These are phyloP conservation scores for Berkeleyomyces basicola DNA, from an alignment of 2,329 filamentous ascomycete genomes.

Conservation along the genomic window DNA sequence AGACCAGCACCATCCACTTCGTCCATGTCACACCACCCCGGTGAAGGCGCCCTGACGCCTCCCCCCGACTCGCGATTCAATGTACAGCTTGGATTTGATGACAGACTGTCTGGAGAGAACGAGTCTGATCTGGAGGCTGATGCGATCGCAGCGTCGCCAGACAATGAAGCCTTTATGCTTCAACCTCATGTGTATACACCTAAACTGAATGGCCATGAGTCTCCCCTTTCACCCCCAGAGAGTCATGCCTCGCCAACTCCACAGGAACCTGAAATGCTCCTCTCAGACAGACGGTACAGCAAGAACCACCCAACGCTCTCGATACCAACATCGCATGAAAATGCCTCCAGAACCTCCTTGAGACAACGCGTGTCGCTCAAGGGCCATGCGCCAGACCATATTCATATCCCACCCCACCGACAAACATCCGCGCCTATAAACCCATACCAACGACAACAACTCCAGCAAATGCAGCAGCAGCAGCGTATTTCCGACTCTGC, in stretches of 20 bases:
- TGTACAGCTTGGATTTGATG: slow-evolving; percentile 7
- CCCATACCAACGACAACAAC: slow-evolving; percentile 16
- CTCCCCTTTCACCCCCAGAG: slow-evolving; percentile 32
- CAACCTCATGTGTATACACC: slow-evolving; percentile 44
- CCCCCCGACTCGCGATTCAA: slow-evolving; percentile 6
- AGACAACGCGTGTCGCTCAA: slow-evolving; percentile 39
- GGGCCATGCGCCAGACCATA: slow-evolving; percentile 34
- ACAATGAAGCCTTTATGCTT: slow-evolving; percentile 27
- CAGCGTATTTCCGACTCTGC: slow-evolving; percentile 27
- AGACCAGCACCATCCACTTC: slow-evolving; percentile 6
- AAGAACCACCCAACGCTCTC: slow-evolving; percentile 15
- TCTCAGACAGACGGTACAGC: slow-evolving; percentile 11
- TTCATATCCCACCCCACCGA: slow-evolving; percentile 33
- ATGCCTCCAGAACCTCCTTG: slow-evolving; percentile 26
- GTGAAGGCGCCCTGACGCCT: slow-evolving; percentile 11
- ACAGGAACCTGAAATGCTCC: slow-evolving; percentile 9
- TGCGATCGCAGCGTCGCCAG: background rate
- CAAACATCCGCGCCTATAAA: slow-evolving; percentile 20
- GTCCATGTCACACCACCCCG: slow-evolving; percentile 4
- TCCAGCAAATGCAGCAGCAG: background rate
- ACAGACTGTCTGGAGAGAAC: background rate
- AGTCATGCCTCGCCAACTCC: slow-evolving; percentile 18
- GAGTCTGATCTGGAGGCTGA: slow-evolving; percentile 4
- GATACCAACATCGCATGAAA: background rate
- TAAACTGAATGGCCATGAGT: slow-evolving; percentile 22